Conservation (phyloP, 2,329 filamentous ascomycete species). For the Purpureocillium takamizusanense region DNA sequence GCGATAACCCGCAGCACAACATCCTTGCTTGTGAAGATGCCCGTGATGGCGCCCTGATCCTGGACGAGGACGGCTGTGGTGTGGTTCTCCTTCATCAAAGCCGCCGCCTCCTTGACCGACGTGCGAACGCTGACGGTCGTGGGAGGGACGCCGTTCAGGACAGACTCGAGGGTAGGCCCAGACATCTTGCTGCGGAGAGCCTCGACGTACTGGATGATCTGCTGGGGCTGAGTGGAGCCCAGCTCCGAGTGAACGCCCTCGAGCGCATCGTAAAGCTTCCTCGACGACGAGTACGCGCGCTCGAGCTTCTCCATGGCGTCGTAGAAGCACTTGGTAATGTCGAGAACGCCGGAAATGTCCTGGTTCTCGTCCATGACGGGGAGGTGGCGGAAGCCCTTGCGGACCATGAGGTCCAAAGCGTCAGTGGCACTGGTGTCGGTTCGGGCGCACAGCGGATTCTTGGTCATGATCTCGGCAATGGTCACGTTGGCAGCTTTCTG, state of each 20-base stretch:
- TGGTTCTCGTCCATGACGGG: slow-evolving; percentile 99
- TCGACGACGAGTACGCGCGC: slow-evolving; percentile 93
- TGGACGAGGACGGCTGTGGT: slow-evolving; percentile 94
- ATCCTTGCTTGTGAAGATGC: slow-evolving; percentile 99
- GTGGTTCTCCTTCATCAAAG: slow-evolving; percentile 97
- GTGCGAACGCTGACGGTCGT: slow-evolving; percentile 93
- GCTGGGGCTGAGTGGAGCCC: slow-evolving; percentile 90
- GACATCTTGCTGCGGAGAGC: slow-evolving; percentile 95
- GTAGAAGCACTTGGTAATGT: slow-evolving; percentile 99
- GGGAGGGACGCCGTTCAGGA: slow-evolving; percentile 83
- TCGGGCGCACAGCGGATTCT: slow-evolving; percentile 93
- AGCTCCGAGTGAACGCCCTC: slow-evolving; percentile 97
- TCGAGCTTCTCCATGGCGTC: slow-evolving; percentile 99
- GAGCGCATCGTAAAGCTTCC: slow-evolving; percentile 92
- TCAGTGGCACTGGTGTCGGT: slow-evolving; percentile 98
- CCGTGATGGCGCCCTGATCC: slow-evolving; percentile 93
- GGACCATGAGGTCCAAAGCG: slow-evolving; percentile 93
- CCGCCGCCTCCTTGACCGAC: slow-evolving; percentile 89
- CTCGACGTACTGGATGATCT: slow-evolving; percentile 98
- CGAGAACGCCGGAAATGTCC: slow-evolving; percentile 93
- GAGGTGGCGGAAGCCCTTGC: slow-evolving; percentile 94
- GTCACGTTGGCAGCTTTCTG: slow-evolving; percentile 83
- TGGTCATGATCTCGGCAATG: slow-evolving; percentile 98
- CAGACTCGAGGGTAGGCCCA: slow-evolving; percentile 88
- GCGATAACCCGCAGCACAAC: slow-evolving; percentile 97